These are phyloP conservation scores for Saccharomycopsis sp. DNA, from an alignment of 805 yeast genomes.

Conservation along the genomic window DNA sequence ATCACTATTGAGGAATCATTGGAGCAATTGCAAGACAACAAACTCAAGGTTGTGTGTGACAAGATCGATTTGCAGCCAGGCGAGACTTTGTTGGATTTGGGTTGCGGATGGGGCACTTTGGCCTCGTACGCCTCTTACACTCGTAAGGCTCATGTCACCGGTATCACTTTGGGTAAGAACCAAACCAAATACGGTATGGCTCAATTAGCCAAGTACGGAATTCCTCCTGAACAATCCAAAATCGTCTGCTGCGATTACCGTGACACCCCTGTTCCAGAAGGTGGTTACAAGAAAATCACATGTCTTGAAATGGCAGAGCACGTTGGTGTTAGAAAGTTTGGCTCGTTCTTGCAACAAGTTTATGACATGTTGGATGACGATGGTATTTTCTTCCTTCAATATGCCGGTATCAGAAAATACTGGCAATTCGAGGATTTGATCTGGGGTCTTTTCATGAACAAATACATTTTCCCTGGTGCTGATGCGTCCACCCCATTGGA, in stretches of 20 bases:
- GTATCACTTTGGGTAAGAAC: constrained; percentile 82
- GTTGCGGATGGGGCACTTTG: constrained; percentile 96
- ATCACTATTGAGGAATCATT: constrained; percentile 64
- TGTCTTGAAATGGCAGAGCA: constrained; percentile 96
- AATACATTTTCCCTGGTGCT: constrained; percentile 95
- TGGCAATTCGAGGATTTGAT: constrained; percentile 93
- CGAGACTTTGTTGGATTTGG: constrained; percentile 74
- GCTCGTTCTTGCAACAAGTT: constrained; percentile 70
- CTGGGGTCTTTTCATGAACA: constrained; percentile 96
- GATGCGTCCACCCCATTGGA: constrained; percentile 93
- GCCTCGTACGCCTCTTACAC: constrained; percentile 77
- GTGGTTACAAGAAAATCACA: constrained; percentile 75
- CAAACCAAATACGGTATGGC: constrained; percentile 87
- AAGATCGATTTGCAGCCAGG: constrained; percentile 69
- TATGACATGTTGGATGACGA: constrained; percentile 86
- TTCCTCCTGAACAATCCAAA: constrained; percentile 59
- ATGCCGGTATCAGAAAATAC: constrained; percentile 82
- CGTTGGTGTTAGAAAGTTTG: constrained; percentile 83
- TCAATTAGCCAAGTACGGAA: constrained; percentile 61
- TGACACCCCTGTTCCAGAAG: constrained; percentile 72
- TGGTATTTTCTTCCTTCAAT: constrained; percentile 80
- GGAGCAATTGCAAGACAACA: constrained; percentile 82
- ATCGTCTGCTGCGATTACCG: constrained; percentile 84
- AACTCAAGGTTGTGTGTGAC: constrained; percentile 80
- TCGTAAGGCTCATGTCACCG: constrained; percentile 82